A percentile compares a stretch with the other conserved stretches of the same genome.
These are phyloP conservation scores for Microsporum canis DNA, from an alignment of 2,329 filamentous ascomycete genomes.

Conservation along the genomic window DNA sequence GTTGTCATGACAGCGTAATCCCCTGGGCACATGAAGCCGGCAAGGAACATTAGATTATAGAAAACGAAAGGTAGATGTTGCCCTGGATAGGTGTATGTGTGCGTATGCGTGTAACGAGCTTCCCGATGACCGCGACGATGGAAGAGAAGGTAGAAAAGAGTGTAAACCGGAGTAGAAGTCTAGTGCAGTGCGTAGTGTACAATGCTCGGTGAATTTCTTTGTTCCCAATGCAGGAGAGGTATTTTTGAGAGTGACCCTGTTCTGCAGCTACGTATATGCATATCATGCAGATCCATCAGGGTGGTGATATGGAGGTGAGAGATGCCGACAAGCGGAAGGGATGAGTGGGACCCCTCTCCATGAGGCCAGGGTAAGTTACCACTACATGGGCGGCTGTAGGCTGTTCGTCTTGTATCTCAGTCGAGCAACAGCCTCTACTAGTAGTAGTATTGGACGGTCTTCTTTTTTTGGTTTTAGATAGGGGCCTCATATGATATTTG, in stretches of 20 bases:
- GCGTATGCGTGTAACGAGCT: neutral
- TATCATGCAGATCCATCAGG: neutral
- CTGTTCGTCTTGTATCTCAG: neutral
- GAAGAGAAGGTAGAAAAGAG: neutral
- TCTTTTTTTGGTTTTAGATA: neutral
- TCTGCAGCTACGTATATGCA: neutral
- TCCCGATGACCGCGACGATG: neutral
- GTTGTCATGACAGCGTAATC: neutral
- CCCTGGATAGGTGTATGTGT: neutral
- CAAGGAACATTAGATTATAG: neutral
- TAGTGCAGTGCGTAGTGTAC: neutral
- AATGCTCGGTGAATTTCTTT: neutral
- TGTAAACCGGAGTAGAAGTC: neutral
- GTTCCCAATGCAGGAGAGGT: neutral
- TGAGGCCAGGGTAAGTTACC: neutral
- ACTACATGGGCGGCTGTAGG: neutral
- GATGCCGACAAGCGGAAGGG: neutral
- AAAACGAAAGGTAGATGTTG: neutral
- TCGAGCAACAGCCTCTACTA: neutral
- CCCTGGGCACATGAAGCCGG: neutral
- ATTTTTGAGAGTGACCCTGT: neutral
- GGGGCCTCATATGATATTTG: neutral
- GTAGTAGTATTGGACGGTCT: neutral
- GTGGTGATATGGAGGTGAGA: neutral
- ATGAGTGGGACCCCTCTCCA: neutral